Evolutionary conservation across 192 early-diverging fungal species (phyloP).

Genomic region (Diversispora eburnea): DNA sequence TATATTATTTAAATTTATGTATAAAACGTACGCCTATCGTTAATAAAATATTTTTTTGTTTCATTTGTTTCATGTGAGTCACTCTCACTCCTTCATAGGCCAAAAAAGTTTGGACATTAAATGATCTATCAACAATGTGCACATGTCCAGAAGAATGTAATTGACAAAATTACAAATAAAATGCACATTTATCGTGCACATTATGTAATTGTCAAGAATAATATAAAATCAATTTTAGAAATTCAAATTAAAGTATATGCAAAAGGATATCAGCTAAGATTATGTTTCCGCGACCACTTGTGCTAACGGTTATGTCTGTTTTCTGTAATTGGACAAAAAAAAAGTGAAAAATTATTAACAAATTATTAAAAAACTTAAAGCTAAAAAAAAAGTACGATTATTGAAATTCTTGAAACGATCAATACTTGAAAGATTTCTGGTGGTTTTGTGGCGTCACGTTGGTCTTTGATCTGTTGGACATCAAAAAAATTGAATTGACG

Average conservation of each 20-base stretch:
- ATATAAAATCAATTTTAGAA: conserved; percentile 1
- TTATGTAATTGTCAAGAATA: conserved; percentile 11
- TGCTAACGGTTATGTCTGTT: conserved; percentile 43
- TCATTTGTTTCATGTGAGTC: conserved; percentile 79
- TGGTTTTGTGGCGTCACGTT: conserved; percentile 47
- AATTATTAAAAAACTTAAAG: background rate
- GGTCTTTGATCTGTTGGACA: conserved; percentile 56
- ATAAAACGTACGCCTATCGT: conserved; percentile 72
- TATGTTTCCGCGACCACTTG: conserved; percentile 50
- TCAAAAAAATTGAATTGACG: conserved; percentile 77
- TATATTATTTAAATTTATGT: background rate
- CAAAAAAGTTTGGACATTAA: conserved; percentile 62
- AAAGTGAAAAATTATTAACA: background rate
- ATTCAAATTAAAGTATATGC: background rate
- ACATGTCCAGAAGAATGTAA: conserved; percentile 53
- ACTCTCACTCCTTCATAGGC: conserved; percentile 63
- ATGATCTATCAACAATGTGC: conserved; percentile 62
- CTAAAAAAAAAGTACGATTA: background rate
- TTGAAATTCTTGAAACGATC: conserved; percentile 13
- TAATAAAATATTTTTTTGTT: conserved; percentile 72
- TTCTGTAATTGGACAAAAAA: conserved; percentile 27
- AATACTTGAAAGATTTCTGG: conserved; percentile 60
- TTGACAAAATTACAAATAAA: background rate
- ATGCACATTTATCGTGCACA: background rate
- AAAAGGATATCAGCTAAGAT: conserved; percentile 49